Evolutionary conservation across 805 yeast species (phyloP).

Genomic region (Priceomyces carsonii): DNA sequence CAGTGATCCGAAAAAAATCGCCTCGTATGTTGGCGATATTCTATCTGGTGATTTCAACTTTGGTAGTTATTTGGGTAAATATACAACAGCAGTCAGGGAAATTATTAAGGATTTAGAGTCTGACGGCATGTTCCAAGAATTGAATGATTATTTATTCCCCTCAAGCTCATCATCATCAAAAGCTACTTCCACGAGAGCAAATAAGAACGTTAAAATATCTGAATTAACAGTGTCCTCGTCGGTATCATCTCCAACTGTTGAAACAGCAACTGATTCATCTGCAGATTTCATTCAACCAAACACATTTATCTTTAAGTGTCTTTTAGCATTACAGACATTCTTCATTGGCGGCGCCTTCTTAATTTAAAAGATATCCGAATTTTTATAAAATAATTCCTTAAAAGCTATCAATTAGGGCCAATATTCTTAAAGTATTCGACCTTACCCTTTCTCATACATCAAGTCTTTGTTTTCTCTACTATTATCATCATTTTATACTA

Average conservation of each 20-base stretch:
- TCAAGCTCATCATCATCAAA: conserved; percentile 12
- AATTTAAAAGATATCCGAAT: no score
- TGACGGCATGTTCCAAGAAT: conserved; percentile 37
- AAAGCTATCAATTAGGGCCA: no score
- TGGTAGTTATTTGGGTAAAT: conserved; percentile 20
- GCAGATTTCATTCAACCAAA: conserved; percentile 6
- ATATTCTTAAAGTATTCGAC: no score
- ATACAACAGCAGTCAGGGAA: conserved; percentile 29
- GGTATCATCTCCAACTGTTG: conserved; percentile 5
- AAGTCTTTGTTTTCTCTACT: no score
- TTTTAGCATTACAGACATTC: conserved; percentile 19
- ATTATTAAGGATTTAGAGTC: conserved; percentile 33
- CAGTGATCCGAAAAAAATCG: conserved; percentile 22
- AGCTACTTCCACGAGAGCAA: conserved; percentile 10
- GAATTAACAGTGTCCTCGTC: conserved; percentile 4
- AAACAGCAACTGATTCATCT: conserved; percentile 9
- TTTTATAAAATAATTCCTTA: no score
- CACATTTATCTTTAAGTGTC: conserved; percentile 11
- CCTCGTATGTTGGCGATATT: conserved; percentile 21
- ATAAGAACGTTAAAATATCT: conserved; percentile 2
- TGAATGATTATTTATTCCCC: conserved; percentile 36
- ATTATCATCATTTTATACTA: no score
- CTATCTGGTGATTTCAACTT: conserved; percentile 20
- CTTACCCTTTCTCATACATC: no score
- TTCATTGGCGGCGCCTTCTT: conserved; percentile 23